phyloP scores from a whole-genome alignment of 176 grass and related monocot species.

The Coix lacrymajobi region DNA sequence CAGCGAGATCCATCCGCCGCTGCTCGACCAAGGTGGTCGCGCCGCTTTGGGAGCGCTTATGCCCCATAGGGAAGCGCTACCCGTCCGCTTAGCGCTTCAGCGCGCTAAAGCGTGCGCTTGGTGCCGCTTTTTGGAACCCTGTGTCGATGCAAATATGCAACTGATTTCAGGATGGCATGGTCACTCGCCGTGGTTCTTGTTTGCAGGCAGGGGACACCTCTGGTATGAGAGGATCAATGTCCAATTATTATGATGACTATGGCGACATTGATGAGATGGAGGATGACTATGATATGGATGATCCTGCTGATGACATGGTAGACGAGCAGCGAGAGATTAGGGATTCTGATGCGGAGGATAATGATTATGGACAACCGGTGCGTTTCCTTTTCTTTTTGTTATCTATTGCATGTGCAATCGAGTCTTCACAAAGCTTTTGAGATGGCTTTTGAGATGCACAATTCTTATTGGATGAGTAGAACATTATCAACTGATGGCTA shows the following conservation, averaged over 20 bases:
- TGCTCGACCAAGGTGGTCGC: too few relatives aligned
- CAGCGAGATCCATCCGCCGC: too few relatives aligned
- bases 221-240: constrained; percentile 43
- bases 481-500: neutral
- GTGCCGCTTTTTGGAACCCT: too few relatives aligned
- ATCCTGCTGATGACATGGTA: constrained; percentile 58
- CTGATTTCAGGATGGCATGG: neutral
- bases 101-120: too few relatives aligned
- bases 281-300: constrained; percentile 80
- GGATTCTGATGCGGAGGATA: constrained; percentile 77
- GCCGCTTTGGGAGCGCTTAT: too few relatives aligned
- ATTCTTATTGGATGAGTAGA: constrained; percentile 7
- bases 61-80: too few relatives aligned
- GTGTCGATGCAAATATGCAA: neutral
- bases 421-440: neutral
- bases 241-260: constrained; percentile 47
- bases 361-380: constrained; percentile 58
- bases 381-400: constrained; percentile 6
- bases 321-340: constrained; percentile 51
- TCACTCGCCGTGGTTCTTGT: constrained; percentile 13
- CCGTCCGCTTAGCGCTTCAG: too few relatives aligned
- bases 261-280: constrained; percentile 69
- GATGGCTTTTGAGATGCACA: constrained; percentile 3
- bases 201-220: constrained; percentile 27
- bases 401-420: neutral